These are phyloP conservation scores for Colletotrichum liaoningense DNA, from an alignment of 2,329 filamentous ascomycete genomes.

Conservation along the genomic window DNA sequence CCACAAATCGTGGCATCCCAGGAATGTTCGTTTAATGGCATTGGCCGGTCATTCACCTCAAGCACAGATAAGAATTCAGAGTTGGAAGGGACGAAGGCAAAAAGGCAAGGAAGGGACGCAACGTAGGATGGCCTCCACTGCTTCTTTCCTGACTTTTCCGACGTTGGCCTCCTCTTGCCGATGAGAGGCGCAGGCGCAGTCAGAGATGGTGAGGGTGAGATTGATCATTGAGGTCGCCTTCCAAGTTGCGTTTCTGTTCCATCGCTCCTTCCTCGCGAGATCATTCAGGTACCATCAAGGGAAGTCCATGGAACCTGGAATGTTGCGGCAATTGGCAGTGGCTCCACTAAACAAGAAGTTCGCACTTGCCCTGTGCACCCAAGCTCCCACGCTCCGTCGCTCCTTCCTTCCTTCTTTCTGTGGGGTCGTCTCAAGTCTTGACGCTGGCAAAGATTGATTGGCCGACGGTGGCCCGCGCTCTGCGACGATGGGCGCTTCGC, in stretches of 20 bases:
- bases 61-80: neutral
- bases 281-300: conserved; percentile 1
- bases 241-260: neutral
- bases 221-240: neutral
- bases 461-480: conserved; percentile 20
- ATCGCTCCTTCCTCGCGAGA: neutral
- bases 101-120: neutral
- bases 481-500: conserved; percentile 32
- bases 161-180: conserved; percentile 6
- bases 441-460: conserved; percentile 30
- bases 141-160: neutral
- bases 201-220: neutral
- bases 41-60: neutral
- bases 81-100: neutral
- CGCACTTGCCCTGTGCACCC: conserved; percentile 26
- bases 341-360: conserved; percentile 32
- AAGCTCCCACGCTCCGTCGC: neutral
- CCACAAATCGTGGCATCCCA: conserved; percentile 10
- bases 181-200: neutral
- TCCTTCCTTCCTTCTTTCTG: neutral
- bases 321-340: conserved; percentile 5
- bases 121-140: neutral
- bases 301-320: neutral
- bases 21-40: neutral
- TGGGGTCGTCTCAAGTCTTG: conserved; percentile 31